Percentiles rank a stretch among this genome's conserved stretches.
These are phyloP conservation scores for Puccinia polysora DNA, from an alignment of 1,284 basidiomycete species.

Conservation along the genomic window DNA sequence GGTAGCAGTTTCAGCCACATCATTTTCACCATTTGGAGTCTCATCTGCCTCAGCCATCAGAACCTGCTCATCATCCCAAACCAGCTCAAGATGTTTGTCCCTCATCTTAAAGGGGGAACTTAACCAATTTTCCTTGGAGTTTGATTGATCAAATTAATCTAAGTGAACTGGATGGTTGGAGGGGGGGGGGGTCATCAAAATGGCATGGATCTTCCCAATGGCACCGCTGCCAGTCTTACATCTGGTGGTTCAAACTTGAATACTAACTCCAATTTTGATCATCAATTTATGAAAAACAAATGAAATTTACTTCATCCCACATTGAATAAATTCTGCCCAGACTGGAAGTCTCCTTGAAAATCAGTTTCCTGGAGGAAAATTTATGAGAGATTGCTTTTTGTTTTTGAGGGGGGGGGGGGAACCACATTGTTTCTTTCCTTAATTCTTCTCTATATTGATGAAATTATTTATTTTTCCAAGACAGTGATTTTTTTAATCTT, in stretches of 20 bases:
- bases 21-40: background rate
- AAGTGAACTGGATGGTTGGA: slow-evolving; percentile 44
- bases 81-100: background rate
- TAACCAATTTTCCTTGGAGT: background rate
- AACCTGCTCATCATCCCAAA: background rate
- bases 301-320: background rate
- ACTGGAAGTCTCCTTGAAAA: slow-evolving; percentile 26
- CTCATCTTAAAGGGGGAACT: background rate
- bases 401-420: too few relatives aligned
- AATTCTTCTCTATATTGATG: too few relatives aligned
- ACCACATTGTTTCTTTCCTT: too few relatives aligned
- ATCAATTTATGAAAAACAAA: background rate
- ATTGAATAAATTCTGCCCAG: slow-evolving; percentile 25
- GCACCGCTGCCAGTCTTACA: too few relatives aligned
- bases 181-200: too few relatives aligned
- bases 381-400: too few relatives aligned
- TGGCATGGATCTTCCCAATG: too few relatives aligned
- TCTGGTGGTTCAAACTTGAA: too few relatives aligned
- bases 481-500: too few relatives aligned
- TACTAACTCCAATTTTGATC: too few relatives aligned
- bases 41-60: background rate
- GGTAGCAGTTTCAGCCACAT: too few relatives aligned
- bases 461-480: too few relatives aligned
- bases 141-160: background rate
- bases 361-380: slow-evolving; percentile 39